These are phyloP conservation scores for Talaromyces sp. DNA, from an alignment of 2,329 filamentous ascomycete species.

Conservation along the genomic window DNA sequence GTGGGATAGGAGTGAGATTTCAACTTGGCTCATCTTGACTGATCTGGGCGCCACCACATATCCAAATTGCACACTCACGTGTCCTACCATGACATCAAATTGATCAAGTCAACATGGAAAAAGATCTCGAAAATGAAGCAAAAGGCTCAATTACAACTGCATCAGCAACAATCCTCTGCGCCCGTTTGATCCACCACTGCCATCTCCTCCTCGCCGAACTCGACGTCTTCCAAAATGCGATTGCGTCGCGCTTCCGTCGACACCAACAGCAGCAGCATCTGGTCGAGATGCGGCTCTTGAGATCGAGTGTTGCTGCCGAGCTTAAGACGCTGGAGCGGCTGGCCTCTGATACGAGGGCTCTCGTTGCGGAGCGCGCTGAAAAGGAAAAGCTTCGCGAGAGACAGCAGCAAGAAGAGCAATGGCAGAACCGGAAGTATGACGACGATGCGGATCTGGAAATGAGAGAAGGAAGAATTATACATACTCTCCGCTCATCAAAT, in stretches of 20 bases:
- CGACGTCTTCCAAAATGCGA: conserved; percentile 42
- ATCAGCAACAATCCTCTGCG: conserved; percentile 22
- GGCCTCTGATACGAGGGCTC: conserved; percentile 24
- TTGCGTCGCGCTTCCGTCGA: conserved; percentile 41
- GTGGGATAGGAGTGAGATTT: neutral
- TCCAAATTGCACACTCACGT: neutral
- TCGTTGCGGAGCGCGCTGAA: neutral
- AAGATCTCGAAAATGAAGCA: neutral
- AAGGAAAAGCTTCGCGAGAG: neutral
- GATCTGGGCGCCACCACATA: neutral
- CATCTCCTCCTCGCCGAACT: conserved; percentile 45
- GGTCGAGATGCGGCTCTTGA: conserved; percentile 52
- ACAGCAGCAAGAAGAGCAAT: neutral
- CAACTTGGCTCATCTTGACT: no score
- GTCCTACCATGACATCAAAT: neutral
- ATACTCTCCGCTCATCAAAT: conserved; percentile 63
- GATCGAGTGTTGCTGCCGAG: conserved; percentile 48
- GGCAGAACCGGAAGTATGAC: conserved; percentile 16
- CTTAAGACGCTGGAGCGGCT: conserved; percentile 48
- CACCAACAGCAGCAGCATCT: conserved; percentile 34
- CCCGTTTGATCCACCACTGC: conserved; percentile 38
- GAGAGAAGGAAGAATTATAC: conserved; percentile 40
- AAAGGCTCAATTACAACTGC: neutral
- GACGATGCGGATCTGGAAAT: conserved; percentile 23
- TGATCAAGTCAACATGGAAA: neutral